Evolutionary conservation across 192 early-diverging fungal genomes (phyloP), one percentile per base, ranked within the genome.

Genomic region (Obelidium mucronatum): DNA sequence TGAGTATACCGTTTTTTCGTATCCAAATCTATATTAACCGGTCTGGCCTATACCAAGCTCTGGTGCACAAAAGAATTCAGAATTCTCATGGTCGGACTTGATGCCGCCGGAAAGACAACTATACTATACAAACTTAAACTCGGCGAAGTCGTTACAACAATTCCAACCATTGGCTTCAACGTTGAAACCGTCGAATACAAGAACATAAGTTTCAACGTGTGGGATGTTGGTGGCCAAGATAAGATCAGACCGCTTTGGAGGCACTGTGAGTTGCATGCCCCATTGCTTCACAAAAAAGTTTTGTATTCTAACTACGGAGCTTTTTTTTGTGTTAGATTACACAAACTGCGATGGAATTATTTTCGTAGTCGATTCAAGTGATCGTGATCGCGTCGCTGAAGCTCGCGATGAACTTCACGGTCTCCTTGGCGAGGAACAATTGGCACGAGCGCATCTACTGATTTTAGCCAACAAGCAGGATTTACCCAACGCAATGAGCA

Each of bases 391-490:
- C 88, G 84, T 97, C 68, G 86, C 76, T 70, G 95, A 97, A 85
- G 96, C 97, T 60, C 91, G 92, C 66, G 94, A 95, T 54, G 97
- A 98, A 87, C 87, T 98, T 44, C 22, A 65, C 5, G 91, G 92
- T 67, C 94, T 97, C 93, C 82, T 98, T 59, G 91, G 92, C 82
- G 96, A 97, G 84, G 94, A 95, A 80, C 95, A 97, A 84, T 91
- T 98, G 60, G 91, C 91, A 81, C 90, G 93, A 70, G 95, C 93
- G 28, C 82, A 91, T 67, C 85, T 98, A 51, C 76, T 98, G 40
- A 93, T 98, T 28, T 95, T 97, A 85, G 96, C 96, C 83, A 98
- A 98, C 90, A 98, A 98, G 89, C 97, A 98, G 83, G 97, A 98
- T 90, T 84, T 97, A 72, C 95, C 95, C 74, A 94, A 95, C 84